Base-by-base conservation (phyloP, 495 filamentous ascomycete species). In the Cryomyces antarcticus region DNA sequence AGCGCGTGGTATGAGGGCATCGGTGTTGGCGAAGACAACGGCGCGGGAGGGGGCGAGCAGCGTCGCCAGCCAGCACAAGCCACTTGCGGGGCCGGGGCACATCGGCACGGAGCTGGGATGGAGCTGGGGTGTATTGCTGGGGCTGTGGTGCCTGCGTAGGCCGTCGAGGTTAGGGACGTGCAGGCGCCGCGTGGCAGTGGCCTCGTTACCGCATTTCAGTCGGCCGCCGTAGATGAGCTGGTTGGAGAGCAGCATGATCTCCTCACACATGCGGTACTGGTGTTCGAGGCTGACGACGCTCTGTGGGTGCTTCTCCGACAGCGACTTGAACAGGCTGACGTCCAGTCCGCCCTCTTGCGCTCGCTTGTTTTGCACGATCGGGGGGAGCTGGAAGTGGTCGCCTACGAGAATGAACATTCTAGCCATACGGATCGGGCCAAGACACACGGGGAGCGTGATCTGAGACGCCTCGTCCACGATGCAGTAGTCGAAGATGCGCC, bases 401-500 rank as follows among this genome's bases (percentile, higher is more conserved):
- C 89, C 89, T 5, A 97, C 89, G 1, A 97, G 72, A 38, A 97
- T 78, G 54, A 96, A 97, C 0, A 75, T 92, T n/a, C 72, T 73
- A 11, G 89, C 84, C 72, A 93, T 83, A 28, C 87, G 75, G 48
- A 97, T 89, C 0, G 89, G 89, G 0, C 89, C 89, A 3, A 96
- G 60, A 49, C 89, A 94, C 12, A 92, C 83, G 0, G 89, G 89
- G 24, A 97, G 67, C 3, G 89, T 97, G 60, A 96, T 94, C 54
- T 97, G 89, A 6, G 86, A 94, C 0, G 89, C 89, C 59, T 97
- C 89, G 52, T 97, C 89, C 2, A 97, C 85, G 48, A 97, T 94
- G 51, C 89, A 97, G 57, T 94, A 94, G 61, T 97, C 89, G 47
- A 97, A 97, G 6, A 77, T 76, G 6, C 89, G 80, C 47, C 86